Conservation (phyloP, 306 rosid species). For the Amphicarpaea edgeworthii region DNA sequence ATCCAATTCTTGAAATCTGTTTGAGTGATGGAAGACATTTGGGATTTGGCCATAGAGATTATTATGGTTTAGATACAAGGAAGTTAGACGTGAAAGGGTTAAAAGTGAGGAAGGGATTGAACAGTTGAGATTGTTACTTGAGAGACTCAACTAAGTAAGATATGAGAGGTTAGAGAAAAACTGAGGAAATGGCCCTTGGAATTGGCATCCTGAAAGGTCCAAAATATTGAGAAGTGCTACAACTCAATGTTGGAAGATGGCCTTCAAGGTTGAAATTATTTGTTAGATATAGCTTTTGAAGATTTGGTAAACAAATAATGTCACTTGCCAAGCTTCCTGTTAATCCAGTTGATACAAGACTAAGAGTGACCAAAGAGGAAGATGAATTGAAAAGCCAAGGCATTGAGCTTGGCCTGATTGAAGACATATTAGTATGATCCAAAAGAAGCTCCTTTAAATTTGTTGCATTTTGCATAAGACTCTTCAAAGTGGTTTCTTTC, state of each 20-base stretch:
- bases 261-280: neutral
- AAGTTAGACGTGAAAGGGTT: neutral
- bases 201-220: neutral
- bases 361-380: conserved; percentile 6
- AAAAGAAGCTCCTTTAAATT: neutral
- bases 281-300: neutral
- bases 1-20: neutral
- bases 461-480: neutral
- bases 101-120: neutral
- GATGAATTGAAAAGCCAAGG: neutral
- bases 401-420: neutral
- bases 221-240: neutral
- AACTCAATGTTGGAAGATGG: conserved; percentile 12
- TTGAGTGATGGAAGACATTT: neutral
- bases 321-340: neutral
- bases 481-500: neutral
- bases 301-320: conserved; percentile 17
- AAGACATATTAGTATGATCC: conserved; percentile 12
- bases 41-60: neutral
- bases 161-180: neutral
- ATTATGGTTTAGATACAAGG: neutral
- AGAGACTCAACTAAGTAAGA: conserved; percentile 7
- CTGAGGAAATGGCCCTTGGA: neutral
- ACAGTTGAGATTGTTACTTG: neutral
- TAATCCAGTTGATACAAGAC: neutral